phyloP scores from a whole-genome alignment of 1,284 basidiomycete genomes.

The Violaceomyces palustris region DNA sequence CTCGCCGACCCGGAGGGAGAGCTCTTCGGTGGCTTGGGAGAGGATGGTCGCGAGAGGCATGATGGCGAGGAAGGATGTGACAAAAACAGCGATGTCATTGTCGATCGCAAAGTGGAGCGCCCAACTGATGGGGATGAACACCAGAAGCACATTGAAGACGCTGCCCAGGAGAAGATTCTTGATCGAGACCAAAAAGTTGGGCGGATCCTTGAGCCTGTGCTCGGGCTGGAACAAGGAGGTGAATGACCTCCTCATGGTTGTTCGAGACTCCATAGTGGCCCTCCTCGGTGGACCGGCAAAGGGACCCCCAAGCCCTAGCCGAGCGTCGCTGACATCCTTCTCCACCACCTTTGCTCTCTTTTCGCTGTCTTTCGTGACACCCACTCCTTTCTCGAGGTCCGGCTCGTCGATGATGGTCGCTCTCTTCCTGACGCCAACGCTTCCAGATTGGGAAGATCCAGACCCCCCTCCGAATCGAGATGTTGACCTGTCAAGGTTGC shows the following conservation, averaged over 20 bases:
- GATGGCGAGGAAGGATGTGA: conserved; percentile 44
- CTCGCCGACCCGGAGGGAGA: conserved; percentile 43
- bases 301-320: conserved; percentile 21
- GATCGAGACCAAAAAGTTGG: conserved; percentile 13
- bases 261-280: conserved; percentile 22
- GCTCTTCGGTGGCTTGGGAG: conserved; percentile 40
- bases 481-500: too few relatives aligned
- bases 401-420: too few relatives aligned
- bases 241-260: conserved; percentile 27
- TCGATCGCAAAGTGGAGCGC: conserved; percentile 36
- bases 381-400: too few relatives aligned
- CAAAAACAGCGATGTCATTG: conserved; percentile 32
- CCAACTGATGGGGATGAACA: conserved; percentile 43
- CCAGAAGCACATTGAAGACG: conserved; percentile 31
- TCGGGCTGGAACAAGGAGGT: conserved; percentile 35
- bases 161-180: conserved; percentile 31
- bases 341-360: too few relatives aligned
- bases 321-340: too few relatives aligned
- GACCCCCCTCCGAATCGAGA: too few relatives aligned
- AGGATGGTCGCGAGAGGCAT: conserved; percentile 44
- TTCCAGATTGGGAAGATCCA: too few relatives aligned
- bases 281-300: conserved; percentile 28
- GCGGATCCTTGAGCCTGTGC: conserved; percentile 21
- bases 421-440: too few relatives aligned
- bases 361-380: too few relatives aligned